Evolutionary conservation across 768 basidiomycete species (phyloP), one percentile per base, ranked within the genome.

Genomic region (Panus rudis): DNA sequence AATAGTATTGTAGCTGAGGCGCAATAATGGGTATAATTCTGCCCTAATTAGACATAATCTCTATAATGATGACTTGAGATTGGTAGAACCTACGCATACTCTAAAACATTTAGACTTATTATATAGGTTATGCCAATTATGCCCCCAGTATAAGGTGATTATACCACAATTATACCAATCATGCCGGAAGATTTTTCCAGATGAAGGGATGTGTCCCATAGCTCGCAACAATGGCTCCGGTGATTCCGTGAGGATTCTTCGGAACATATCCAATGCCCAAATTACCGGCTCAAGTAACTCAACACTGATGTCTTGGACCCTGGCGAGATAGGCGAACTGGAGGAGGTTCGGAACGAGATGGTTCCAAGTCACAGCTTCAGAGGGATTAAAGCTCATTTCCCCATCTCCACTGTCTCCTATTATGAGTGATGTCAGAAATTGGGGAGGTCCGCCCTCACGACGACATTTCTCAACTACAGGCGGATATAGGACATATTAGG

Each of bases 231-330:
- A 42, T 3, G 42, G 4, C 22, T 56, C 57, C 20, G 51, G 26
- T 16, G 50, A 37, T 39, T 57, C 53, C 26, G 47, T 42, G 31
- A 57, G 39, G 4, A 48, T 38, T 8, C 47, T 48, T 13, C 55
- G 50, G 33, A 53, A 55, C 43, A 46, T 37, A 21, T 51, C 47
- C 11, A 59, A 41, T 13, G 52, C 50, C 42, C 48, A 59, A 16
- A 55, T 52, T 20, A 50, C 48, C 2, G 42, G 39, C 16, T 50
- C 46, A 10, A 52, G 24, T 22, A 57, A 26, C 23, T 55, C 52
- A 27, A 42, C 46, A 4, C 52, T 50, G 52, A 53, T 50, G 26
- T 57, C 57, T 6, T 46, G 34, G 10, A 31, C 39, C 21, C 39
- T 38, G 19, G 33, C 45, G 30, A 57, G 52, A 39, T 53, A 55